Percentiles rank a stretch among this genome's conserved stretches.
Evolutionary conservation across 306 rosid species (phyloP).

Genomic region (Nissolia schottii): DNA sequence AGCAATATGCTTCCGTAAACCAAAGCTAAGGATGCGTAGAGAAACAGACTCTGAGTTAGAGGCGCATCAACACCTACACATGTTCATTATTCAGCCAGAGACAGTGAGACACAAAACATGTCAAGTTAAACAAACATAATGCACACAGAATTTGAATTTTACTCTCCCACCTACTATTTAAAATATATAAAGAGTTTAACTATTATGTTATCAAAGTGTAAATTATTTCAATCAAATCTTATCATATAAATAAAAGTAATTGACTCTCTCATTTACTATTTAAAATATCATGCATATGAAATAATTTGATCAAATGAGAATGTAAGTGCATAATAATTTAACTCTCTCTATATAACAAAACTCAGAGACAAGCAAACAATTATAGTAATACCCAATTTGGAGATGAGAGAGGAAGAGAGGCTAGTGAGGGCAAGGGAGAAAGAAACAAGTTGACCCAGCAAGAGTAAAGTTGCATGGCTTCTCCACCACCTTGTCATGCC

Average conservation of each 20-base stretch:
- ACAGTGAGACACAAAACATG: neutral
- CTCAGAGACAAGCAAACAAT: neutral
- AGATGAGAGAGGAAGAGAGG: conserved; percentile 58
- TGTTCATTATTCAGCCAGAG: neutral
- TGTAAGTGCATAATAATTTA: too few relatives aligned
- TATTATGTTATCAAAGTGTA: too few relatives aligned
- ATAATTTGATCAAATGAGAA: too few relatives aligned
- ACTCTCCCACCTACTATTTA: too few relatives aligned
- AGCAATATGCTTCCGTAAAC: conserved; percentile 58
- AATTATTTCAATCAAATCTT: too few relatives aligned
- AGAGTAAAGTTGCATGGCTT: conserved; percentile 16
- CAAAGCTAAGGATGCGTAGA: conserved; percentile 46
- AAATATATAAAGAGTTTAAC: too few relatives aligned
- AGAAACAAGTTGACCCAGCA: conserved; percentile 62
- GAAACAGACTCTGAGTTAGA: conserved; percentile 41
- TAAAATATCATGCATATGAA: too few relatives aligned
- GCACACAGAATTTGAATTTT: too few relatives aligned
- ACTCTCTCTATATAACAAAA: too few relatives aligned
- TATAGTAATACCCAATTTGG: conserved; percentile 39
- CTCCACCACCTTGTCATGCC: conserved; percentile 25
- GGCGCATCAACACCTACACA: conserved; percentile 58
- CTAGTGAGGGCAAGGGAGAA: conserved; percentile 41
- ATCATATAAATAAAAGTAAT: too few relatives aligned
- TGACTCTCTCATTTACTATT: too few relatives aligned
- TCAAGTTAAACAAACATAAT: neutral